These are phyloP conservation scores for Cyberlindnera xylosilytica DNA, from an alignment of 805 yeast species.

Conservation along the genomic window DNA sequence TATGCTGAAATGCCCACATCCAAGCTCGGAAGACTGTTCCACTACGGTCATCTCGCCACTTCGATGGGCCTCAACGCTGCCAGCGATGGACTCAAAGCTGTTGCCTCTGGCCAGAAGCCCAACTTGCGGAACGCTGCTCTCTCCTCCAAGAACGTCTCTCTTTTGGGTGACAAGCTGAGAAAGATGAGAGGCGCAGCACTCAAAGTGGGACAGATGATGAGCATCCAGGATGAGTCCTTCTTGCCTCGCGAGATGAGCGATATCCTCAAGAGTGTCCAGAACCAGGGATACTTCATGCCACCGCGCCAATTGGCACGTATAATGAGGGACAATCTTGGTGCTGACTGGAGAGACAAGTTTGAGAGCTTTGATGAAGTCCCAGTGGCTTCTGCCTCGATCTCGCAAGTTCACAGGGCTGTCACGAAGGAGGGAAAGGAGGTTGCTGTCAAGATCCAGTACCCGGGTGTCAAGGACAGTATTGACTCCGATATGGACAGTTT, in stretches of 20 bases:
- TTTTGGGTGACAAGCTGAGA: conserved; percentile 82
- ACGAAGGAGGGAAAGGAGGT: conserved; percentile 66
- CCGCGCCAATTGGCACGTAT: conserved; percentile 79
- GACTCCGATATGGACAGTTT: conserved; percentile 92
- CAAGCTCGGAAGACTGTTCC: conserved; percentile 84
- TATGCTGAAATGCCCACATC: conserved; percentile 81
- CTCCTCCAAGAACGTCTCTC: conserved; percentile 79
- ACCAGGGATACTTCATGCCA: conserved; percentile 96
- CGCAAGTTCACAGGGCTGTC: conserved; percentile 89
- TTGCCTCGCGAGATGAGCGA: conserved; percentile 83
- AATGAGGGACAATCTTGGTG: conserved; percentile 70
- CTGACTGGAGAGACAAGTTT: conserved; percentile 72
- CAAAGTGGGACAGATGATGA: conserved; percentile 94
- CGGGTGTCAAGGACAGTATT: conserved; percentile 91
- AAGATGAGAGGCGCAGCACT: conserved; percentile 99
- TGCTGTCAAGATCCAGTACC: conserved; percentile 95
- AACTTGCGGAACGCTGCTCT: conserved; percentile 58
- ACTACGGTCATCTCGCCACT: conserved; percentile 90
- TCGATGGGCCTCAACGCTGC: conserved; percentile 85
- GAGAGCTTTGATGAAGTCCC: conserved; percentile 81
- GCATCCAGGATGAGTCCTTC: conserved; percentile 87
- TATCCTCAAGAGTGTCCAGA: conserved; percentile 81
- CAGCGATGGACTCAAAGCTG: conserved; percentile 67
- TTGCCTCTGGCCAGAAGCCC: conserved; percentile 51
- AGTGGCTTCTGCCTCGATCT: conserved; percentile 95